Conservation (phyloP, 331 rosid genomes). For the Stylosanthes scabra region DNA sequence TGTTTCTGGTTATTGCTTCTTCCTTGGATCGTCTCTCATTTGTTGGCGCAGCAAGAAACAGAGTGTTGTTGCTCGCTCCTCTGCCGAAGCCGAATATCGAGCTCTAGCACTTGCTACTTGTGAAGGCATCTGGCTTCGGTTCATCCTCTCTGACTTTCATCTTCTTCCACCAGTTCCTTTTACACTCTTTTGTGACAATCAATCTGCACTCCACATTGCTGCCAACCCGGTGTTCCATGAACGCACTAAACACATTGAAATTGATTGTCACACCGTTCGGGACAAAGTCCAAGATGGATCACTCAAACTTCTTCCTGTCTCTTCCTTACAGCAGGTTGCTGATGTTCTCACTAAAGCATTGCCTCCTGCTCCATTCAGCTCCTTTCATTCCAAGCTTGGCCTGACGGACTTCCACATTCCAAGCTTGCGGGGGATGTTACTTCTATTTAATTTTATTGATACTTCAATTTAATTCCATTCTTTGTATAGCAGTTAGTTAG, state of each 20-base stretch:
- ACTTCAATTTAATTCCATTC: too few species aligned
- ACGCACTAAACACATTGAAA: not conserved
- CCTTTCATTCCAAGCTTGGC: not conserved
- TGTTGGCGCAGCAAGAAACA: not conserved
- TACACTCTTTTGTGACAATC: not conserved
- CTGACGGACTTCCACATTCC: not conserved
- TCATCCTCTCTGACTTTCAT: not conserved
- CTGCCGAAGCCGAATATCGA: not conserved
- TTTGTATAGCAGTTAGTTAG: too few species aligned
- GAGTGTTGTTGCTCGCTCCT: not conserved
- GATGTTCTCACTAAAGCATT: not conserved
- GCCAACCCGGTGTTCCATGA: not conserved
- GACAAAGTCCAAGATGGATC: not conserved
- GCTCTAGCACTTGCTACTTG: not conserved
- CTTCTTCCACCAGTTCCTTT: accelerated
- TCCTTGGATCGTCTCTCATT: too few species aligned
- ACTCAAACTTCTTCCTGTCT: not conserved
- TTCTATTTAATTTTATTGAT: too few species aligned
- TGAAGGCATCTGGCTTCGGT: not conserved
- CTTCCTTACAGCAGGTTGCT: not conserved
- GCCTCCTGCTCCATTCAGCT: not conserved
- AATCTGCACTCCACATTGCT: not conserved
- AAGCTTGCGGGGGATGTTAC: not conserved
- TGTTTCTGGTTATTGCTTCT: not conserved
- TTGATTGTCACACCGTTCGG: not conserved